A percentile compares a stretch with the other conserved stretches of the same genome.
phyloP scores from a whole-genome alignment of 345 rosid species.

The Ailanthus altissimus region DNA sequence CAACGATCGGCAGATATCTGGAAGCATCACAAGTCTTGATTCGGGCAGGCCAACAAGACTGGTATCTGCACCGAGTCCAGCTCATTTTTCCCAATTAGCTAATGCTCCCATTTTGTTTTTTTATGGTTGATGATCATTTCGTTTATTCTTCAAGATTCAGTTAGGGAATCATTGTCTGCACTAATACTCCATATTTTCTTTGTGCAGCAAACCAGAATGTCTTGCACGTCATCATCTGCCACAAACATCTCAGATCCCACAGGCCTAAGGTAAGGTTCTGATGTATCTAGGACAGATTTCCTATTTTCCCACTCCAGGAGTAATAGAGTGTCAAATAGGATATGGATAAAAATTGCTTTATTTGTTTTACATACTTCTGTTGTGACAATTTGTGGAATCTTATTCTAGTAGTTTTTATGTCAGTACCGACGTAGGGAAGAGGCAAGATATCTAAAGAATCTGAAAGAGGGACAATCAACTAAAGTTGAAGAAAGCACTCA shows the following conservation, averaged over 20 bases:
- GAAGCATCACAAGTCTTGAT: neutral
- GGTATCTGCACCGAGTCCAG: neutral
- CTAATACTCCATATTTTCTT: neutral
- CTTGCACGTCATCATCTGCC: slow-evolving; percentile 7
- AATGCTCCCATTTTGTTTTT: neutral
- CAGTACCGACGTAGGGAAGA: neutral
- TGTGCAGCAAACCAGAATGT: slow-evolving; percentile 12
- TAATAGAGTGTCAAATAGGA: neutral
- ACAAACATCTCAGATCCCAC: neutral
- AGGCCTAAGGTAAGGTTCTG: slow-evolving; percentile 3
- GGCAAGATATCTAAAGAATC: neutral
- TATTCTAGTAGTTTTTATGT: neutral
- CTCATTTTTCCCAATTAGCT: neutral
- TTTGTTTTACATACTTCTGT: neutral
- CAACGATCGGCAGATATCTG: slow-evolving; percentile 1
- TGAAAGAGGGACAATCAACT: slow-evolving; percentile 7
- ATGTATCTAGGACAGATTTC: neutral
- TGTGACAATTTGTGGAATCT: neutral
- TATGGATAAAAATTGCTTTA: neutral
- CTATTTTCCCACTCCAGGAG: neutral
- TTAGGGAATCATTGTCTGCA: neutral
- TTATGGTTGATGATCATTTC: neutral
- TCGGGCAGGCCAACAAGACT: neutral
- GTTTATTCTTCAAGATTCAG: neutral
- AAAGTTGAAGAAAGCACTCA: slow-evolving; percentile 12